Conservation (phyloP, 495 filamentous ascomycete species). For the Usnea hakonensis region DNA sequence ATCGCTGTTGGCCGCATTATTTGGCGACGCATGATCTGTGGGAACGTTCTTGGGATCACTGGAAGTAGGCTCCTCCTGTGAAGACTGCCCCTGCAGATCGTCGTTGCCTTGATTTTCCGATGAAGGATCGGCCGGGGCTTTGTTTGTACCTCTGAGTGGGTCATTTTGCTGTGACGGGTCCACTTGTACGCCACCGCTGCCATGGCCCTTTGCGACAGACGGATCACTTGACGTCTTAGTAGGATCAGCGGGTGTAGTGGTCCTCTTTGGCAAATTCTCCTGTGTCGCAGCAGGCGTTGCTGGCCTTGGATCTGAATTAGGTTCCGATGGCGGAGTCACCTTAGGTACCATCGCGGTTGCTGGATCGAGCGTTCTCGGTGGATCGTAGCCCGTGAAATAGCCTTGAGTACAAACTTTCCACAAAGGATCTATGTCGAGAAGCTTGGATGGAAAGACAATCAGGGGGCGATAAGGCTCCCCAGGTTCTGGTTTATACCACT, state of each 20-base stretch:
- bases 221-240: background rate
- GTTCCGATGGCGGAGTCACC: too few species aligned
- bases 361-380: too few species aligned
- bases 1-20: background rate
- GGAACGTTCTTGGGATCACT: background rate
- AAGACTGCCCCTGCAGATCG: background rate
- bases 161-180: background rate
- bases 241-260: background rate
- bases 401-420: background rate
- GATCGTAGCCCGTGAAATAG: too few species aligned
- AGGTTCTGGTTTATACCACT: background rate
- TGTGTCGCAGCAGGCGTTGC: background rate
- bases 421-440: background rate
- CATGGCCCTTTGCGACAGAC: background rate
- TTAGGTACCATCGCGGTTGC: too few species aligned
- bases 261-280: background rate
- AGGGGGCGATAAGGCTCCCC: background rate
- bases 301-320: background rate
- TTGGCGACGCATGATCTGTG: background rate
- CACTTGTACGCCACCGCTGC: background rate
- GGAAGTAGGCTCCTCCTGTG: background rate
- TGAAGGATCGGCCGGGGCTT: background rate
- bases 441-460: background rate
- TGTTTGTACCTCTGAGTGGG: background rate
- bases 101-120: background rate